Base-by-base conservation (phyloP, 2,329 filamentous ascomycete genomes). In the Sporothrix schenckii region DNA sequence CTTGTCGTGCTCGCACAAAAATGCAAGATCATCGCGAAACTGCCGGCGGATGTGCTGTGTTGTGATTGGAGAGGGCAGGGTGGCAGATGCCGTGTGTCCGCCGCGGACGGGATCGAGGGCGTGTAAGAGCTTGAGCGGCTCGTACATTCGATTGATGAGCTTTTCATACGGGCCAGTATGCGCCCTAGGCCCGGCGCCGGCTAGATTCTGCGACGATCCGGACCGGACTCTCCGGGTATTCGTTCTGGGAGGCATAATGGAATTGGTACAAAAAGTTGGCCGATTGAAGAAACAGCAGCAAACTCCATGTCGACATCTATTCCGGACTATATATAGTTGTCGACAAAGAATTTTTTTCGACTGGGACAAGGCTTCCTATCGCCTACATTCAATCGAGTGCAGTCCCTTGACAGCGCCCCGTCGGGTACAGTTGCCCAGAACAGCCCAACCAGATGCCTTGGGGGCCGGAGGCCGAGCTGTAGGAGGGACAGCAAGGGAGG, bases 1-100 rank as follows among this genome's bases (percentile, higher is more conserved):
- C 72, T 84, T 85, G 0, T 76, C 72, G 63, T 80, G 80, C 69
- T 85, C 84, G 72, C 82, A 84, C 7, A 86, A 73, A 73, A 81
- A 83, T 10, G 81, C 78, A 1, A 85, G 74, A 39, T 80, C 79
- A 4, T 78, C 76, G 0, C 83, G 75, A 34, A 85, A 80, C 1
- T 77, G 73, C 3, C 74, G 72, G 30, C 73, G 72, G 24, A 54
- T 16, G 24, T 54, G 52, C 52, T 54, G 52, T 7, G 52, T 14
- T 14, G 21, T 54, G 24, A 6, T 54, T 30, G 6, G 24, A 4
- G 52, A 14, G 21, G 52, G 34, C 7, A 6, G 52, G 6, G 6
- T 7, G 70, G 50, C 34, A 2, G 49, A 53, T 2, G 73, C 39
- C 1, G 50, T 74, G 47, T 78, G 76, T 10, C 74, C 72, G 61